These are phyloP conservation scores for Diaporthe destruens DNA, from an alignment of 2,329 filamentous ascomycete species.

Conservation along the genomic window DNA sequence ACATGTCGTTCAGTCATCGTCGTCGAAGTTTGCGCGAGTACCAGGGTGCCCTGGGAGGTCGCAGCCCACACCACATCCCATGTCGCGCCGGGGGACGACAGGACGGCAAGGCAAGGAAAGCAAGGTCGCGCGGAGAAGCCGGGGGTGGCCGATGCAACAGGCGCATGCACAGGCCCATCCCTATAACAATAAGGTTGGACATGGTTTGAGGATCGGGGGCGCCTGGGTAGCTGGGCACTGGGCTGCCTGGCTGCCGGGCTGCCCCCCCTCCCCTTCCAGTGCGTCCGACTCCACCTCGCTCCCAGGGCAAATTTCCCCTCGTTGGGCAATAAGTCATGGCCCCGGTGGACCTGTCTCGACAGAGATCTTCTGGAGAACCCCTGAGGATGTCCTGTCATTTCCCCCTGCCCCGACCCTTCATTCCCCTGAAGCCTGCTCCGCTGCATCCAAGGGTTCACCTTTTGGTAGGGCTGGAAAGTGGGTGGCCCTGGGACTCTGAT, in stretches of 20 bases:
- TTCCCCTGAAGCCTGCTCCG: conserved; percentile 40
- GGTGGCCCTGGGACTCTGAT: conserved; percentile 26
- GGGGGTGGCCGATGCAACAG: conserved; percentile 39
- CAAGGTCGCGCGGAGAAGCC: conserved; percentile 37
- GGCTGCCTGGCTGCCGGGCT: conserved; percentile 2
- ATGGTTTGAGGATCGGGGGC: conserved; percentile 34
- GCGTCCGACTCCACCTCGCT: conserved; percentile 24
- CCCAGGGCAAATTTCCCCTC: conserved; percentile 41
- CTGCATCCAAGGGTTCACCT: conserved; percentile 36
- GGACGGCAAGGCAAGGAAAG: not conserved
- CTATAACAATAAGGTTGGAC: conserved; percentile 41
- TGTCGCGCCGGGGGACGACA: conserved; percentile 19
- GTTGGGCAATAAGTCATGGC: conserved; percentile 35
- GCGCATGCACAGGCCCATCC: conserved; percentile 26
- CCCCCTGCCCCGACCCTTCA: conserved; percentile 34
- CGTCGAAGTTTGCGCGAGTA: conserved; percentile 26
- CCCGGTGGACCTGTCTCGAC: conserved; percentile 41
- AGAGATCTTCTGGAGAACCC: conserved; percentile 42
- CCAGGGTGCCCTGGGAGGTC: conserved; percentile 29
- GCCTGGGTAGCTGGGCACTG: conserved; percentile 1
- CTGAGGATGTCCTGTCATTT: conserved; percentile 42
- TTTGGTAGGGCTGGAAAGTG: conserved; percentile 35
- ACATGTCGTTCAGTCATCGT: conserved; percentile 34
- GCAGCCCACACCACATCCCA: not conserved
- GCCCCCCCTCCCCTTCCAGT: conserved; percentile 37